Conservation (phyloP, 2,329 filamentous ascomycete genomes). For the Eutypa lata region DNA sequence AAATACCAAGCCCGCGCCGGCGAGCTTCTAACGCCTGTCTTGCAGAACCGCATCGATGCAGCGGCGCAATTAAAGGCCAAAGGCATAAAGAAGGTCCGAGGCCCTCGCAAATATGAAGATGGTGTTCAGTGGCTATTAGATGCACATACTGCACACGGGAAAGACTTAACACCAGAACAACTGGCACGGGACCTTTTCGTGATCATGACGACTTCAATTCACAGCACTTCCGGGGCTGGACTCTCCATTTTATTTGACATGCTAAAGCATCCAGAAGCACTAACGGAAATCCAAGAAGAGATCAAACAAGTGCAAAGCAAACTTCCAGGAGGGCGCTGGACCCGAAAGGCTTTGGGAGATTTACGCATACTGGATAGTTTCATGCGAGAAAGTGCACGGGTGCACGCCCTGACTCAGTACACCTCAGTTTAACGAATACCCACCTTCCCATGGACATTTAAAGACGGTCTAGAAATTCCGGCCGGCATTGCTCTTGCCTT, state of each 20-base stretch:
- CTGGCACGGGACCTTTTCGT: constrained; percentile 4
- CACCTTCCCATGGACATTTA: not conserved
- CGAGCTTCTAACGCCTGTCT: constrained; percentile 1
- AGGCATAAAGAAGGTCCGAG: not conserved
- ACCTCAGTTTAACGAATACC: constrained; percentile 3
- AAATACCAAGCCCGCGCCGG: constrained; percentile 1
- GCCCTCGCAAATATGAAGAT: constrained; percentile 5
- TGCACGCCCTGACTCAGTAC: constrained; percentile 1
- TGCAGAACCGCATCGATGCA: constrained; percentile 2
- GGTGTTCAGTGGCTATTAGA: constrained; percentile 7
- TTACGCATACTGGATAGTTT: constrained; percentile 1
- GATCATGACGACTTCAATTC: constrained; percentile 6
- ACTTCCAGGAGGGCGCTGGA: constrained; percentile 2
- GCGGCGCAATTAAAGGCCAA: not conserved
- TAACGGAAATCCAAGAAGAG: constrained; percentile 9
- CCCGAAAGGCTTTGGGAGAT: constrained; percentile 3
- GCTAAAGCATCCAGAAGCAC: constrained; percentile 6
- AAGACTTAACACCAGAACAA: not conserved
- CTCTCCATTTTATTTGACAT: constrained; percentile 11
- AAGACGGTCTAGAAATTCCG: constrained; percentile 1
- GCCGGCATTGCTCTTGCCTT: constrained; percentile 1
- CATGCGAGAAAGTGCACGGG: not conserved
- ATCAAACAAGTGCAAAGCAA: constrained; percentile 2
- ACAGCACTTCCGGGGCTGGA: constrained; percentile 2
- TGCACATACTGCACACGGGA: constrained; percentile 3